Base-by-base conservation (phyloP, 139 green algal genomes). In the Pedinophyceae sp. region DNA sequence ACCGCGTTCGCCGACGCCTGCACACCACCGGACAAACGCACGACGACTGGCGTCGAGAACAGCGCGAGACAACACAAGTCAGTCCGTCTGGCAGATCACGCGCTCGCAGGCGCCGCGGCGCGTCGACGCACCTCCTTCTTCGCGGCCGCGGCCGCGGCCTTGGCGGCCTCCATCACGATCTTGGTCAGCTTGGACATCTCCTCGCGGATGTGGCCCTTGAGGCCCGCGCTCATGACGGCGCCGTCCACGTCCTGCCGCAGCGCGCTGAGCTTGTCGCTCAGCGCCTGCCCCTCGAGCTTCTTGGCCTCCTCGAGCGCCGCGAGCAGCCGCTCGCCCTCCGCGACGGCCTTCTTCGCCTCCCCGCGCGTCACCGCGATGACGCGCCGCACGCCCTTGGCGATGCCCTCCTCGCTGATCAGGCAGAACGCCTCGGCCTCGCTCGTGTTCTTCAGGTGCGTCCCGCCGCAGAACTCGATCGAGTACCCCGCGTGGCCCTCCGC, bases 381-480 rank as follows among this genome's bases (percentile, higher is more conserved):
- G 38, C 91, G 79, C 25, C 88, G 73, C 27, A 91, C 59, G 34
- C 84, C 84, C 82, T 98, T 97, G 58, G 90, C 82, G 40, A 95
- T 92, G 53, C 83, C 91, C 68, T 95, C 89, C 71, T 98, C 91
- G 17, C 53, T 73, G n/a, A 98, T 41, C 27, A 98, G 69, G 18
- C 76, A 89, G 68, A 98, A 98, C 0, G 74, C 71, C 24, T 62
- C 55, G 10, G 89, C 91, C 30, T 79, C n/a, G 10, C 27, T 29
- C 58, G 88, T 96, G 75, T 88, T 88, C 47, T 27, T 50, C 52
- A 98, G 70, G 67, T 98, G 91, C 2, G 88, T 97, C 47, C 91
- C 91, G 29, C 91, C 91, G 67, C 91, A 98, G 61, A 98, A 98
- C 71, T 98, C 91, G 7, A 97, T 75, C 7, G 69, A 77, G 66